Percentiles rank a stretch among this genome's conserved stretches.
phyloP scores from a whole-genome alignment of 73 alveolate genomes.

The Symbiodinium natans region DNA sequence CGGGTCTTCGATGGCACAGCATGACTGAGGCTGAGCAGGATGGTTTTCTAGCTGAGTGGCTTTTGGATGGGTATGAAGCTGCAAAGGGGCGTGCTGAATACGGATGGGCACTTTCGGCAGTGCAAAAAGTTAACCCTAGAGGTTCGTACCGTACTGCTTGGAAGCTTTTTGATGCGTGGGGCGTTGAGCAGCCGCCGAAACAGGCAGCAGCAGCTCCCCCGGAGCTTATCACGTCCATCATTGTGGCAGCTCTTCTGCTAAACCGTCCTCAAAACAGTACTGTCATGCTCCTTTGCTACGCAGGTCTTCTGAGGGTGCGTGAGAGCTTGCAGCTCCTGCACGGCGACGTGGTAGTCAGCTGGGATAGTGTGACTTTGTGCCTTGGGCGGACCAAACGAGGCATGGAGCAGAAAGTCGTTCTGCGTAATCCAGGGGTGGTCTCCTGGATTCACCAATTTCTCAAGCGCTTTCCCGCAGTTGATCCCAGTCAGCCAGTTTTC shows the following conservation, averaged over 20 bases:
- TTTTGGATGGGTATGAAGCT: slow-evolving; percentile 14
- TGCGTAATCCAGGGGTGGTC: background rate
- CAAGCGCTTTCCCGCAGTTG: background rate
- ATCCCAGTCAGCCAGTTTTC: background rate
- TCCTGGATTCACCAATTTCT: background rate
- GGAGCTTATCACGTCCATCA: background rate
- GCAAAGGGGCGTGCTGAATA: background rate
- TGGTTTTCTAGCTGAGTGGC: slow-evolving; percentile 18
- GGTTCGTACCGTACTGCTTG: background rate
- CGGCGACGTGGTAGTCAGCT: background rate
- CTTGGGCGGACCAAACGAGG: slow-evolving; percentile 20
- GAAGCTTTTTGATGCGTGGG: slow-evolving; percentile 33
- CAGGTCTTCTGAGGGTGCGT: slow-evolving; percentile 23
- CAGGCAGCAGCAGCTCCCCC: slow-evolving; percentile 62
- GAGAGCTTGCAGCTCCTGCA: background rate
- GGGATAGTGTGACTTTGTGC: background rate
- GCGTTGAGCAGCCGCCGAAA: background rate
- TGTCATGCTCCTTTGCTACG: slow-evolving; percentile 1
- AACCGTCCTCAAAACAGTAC: background rate
- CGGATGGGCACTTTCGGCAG: slow-evolving; percentile 29
- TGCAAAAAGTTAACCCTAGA: slow-evolving; percentile 17
- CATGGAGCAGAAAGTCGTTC: slow-evolving; percentile 33
- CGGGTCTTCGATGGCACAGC: background rate
- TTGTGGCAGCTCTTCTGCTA: background rate
- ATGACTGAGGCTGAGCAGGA: slow-evolving; percentile 25